These are phyloP conservation scores for Paramecium primaurelia DNA, from an alignment of 73 alveolate genomes.

Conservation along the genomic window DNA sequence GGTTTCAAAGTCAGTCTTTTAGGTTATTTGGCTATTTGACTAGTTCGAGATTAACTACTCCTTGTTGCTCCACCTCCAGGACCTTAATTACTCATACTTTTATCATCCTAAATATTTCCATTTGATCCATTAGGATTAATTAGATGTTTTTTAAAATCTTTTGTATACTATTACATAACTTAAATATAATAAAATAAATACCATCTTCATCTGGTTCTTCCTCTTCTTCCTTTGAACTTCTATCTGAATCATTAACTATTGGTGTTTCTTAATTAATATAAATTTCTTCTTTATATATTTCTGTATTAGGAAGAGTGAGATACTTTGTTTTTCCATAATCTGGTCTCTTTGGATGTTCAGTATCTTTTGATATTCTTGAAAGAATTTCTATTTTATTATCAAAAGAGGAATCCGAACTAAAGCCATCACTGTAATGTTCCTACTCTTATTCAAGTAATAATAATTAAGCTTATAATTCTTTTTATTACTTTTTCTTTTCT, in stretches of 20 bases:
- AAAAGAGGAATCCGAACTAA: neutral
- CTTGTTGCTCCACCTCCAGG: neutral
- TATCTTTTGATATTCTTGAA: neutral
- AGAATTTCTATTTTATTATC: neutral
- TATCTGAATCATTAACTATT: neutral
- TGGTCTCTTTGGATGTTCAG: conserved; percentile 15
- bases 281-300: neutral
- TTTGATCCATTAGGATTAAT: neutral
- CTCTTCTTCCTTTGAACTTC: neutral
- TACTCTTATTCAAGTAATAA: neutral
- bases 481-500: neutral
- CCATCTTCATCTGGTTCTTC: neutral
- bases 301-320: conserved; percentile 25
- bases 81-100: neutral
- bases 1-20: neutral
- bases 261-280: neutral
- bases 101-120: neutral
- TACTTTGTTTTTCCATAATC: neutral
- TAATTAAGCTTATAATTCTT: neutral
- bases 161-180: neutral
- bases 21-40: neutral
- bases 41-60: neutral
- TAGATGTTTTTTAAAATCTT: neutral
- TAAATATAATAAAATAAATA: neutral
- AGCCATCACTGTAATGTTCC: neutral